Base-by-base conservation (phyloP, 257 asterid genomes). In the Buddleja alternifolia region DNA sequence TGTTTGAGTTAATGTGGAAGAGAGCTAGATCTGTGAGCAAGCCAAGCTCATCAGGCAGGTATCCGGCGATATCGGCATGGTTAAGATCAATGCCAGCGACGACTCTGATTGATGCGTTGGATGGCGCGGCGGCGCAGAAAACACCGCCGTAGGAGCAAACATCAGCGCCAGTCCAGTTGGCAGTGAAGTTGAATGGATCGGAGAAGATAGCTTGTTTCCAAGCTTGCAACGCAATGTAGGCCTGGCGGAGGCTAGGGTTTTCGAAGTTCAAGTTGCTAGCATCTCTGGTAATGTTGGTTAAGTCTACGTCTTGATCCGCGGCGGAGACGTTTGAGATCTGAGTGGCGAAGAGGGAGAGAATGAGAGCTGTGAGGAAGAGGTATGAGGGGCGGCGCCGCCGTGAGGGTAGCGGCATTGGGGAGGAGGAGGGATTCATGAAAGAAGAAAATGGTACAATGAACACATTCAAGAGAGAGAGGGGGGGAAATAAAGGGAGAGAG, bases 41-140 rank as follows among this genome's bases (percentile, higher is more conserved):
- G 4, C 90, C 90, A 4, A 84, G 82, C 70, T 82, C 85, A 0
- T 63, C 73, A 0, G 90, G 90, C 14, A 84, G 36, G 69, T 61
- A 77, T 0, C 90, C 90, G 51, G 90, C 90, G 29, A 79, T 77
- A 55, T 82, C 87, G 7, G 68, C 82, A 24, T 82, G 87, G 81
- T 84, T 84, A 5, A 84, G 82, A 70, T 84, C 90, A 39, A 84
- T 63, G 1, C 90, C 87, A 37, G 85, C 87, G 3, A 84, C 87
- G 42, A 82, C 87, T 23, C 45, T 73, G 19, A 1, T 0, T 44
- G 84, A 71, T 12, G 83, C 14, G 47, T 84, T 80, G 19, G 41
- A 24, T 0, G 17, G 34, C 0, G 83, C 58, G 20, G 80, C 60
- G 2, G 85, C 74, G 64, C 90, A 84, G 71, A 76, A 84, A 3